Evolutionary conservation across 164 flowering plant species (phyloP).

Genomic region (Amborella trichopoda): DNA sequence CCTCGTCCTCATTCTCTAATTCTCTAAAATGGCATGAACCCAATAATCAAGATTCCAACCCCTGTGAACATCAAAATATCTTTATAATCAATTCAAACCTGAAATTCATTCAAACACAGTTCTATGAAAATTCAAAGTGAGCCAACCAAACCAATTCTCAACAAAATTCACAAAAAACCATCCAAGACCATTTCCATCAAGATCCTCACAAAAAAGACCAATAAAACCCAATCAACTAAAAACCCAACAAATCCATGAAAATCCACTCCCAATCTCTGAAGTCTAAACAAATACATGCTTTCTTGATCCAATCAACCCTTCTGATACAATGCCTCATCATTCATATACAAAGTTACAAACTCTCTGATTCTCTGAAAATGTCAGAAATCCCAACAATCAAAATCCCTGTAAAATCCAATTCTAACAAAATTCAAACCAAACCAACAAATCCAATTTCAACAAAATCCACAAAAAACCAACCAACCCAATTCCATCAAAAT

Average conservation of each 20-base stretch:
- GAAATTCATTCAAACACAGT: not conserved
- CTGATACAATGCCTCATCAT: not conserved
- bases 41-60: no score
- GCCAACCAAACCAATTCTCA: not conserved
- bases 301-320: not conserved
- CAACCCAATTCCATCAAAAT: not conserved
- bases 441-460: not conserved
- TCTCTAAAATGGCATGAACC: not conserved
- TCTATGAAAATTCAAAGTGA: no score
- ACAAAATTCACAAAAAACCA: not conserved
- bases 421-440: not conserved
- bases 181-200: not conserved
- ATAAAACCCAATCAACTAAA: conserved; percentile 1
- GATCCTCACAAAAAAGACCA: not conserved
- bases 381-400: not conserved
- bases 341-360: no score
- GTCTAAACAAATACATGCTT: not conserved
- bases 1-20: no score
- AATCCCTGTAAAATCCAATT: not conserved
- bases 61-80: not conserved
- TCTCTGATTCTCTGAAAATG: not conserved
- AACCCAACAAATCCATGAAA: not conserved
- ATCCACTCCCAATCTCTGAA: not conserved
- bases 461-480: not conserved
- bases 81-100: not conserved